Percentiles rank a stretch among this genome's conserved stretches.
Evolutionary conservation across 495 filamentous ascomycete genomes (phyloP).

Genomic region (Aeminium ludgeri): DNA sequence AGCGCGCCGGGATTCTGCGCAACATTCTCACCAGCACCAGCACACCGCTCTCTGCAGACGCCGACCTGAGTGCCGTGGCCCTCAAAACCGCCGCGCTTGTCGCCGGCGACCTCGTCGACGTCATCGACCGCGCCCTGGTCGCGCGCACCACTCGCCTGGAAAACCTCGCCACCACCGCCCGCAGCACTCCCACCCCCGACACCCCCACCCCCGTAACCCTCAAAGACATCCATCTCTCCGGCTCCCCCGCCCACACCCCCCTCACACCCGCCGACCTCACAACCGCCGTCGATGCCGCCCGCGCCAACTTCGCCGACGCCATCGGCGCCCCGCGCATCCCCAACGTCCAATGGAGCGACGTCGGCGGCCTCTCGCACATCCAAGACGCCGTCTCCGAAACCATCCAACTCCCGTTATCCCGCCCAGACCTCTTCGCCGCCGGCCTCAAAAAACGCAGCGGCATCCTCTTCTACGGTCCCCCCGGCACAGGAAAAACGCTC

Average conservation of each 20-base stretch:
- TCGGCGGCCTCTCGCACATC: constrained; percentile 82
- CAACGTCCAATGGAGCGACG: constrained; percentile 91
- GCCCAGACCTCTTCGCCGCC: constrained; percentile 89
- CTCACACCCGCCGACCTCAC: constrained; percentile 83
- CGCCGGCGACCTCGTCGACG: constrained; percentile 83
- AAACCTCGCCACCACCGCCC: constrained; percentile 34
- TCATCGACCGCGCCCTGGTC: constrained; percentile 73
- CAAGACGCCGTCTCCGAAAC: constrained; percentile 94
- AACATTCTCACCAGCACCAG: constrained; percentile 60
- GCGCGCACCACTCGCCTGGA: constrained; percentile 60
- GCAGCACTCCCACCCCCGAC: constrained; percentile 1
- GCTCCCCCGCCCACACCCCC: constrained; percentile 59
- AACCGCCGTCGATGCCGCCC: constrained; percentile 74
- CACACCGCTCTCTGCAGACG: constrained; percentile 55
- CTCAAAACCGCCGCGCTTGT: constrained; percentile 93
- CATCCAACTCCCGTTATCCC: constrained; percentile 80
- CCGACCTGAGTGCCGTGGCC: constrained; percentile 66
- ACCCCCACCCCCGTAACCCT: constrained; percentile 34
- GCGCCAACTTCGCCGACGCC: constrained; percentile 92
- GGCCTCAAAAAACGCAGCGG: constrained; percentile 98
- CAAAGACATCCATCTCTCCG: constrained; percentile 75
- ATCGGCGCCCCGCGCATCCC: constrained; percentile 98
- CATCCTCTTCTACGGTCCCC: constrained; percentile 94
- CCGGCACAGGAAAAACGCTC: constrained; percentile 91
- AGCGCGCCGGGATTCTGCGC: constrained; percentile 70